Conservation (phyloP, 225 moss, liverwort and hornwort genomes). For the Physcomitrellopsis africana region DNA sequence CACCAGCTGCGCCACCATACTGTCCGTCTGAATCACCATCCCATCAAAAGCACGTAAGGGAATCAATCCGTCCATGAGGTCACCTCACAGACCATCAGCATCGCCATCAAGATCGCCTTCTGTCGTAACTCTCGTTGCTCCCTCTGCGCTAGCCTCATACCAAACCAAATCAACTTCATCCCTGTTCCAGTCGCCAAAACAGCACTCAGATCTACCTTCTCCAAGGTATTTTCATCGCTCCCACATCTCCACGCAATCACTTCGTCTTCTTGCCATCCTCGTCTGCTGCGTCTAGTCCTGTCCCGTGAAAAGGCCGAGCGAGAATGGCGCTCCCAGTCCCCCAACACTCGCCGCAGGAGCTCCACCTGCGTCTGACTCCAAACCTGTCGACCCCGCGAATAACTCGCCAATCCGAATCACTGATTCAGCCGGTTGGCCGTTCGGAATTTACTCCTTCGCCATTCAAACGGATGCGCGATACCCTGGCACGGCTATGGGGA, state of each 20-base stretch:
- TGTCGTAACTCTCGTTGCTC: background rate
- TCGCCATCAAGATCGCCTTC: background rate
- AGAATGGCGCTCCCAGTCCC: too few relatives aligned
- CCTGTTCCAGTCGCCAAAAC: background rate
- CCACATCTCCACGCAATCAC: background rate
- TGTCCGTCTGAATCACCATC: slow-evolving; percentile 19
- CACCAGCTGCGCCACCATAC: background rate
- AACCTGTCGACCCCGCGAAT: too few relatives aligned
- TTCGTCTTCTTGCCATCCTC: background rate
- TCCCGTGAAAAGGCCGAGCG: slow-evolving; percentile 9
- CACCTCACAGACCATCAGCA: background rate
- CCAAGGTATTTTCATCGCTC: background rate
- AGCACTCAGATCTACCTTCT: slow-evolving; percentile 36
- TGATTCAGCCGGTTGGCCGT: too few relatives aligned
- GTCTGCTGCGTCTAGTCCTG: background rate
- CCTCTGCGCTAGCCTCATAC: background rate
- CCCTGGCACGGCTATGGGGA: too few relatives aligned
- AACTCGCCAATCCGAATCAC: too few relatives aligned
- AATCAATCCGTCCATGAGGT: slow-evolving; percentile 30
- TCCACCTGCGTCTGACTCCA: too few relatives aligned
- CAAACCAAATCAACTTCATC: slow-evolving; percentile 20
- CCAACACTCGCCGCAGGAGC: too few relatives aligned
- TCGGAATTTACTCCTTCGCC: too few relatives aligned
- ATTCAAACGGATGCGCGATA: too few relatives aligned
- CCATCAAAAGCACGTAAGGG: background rate